Percentiles rank a stretch among this genome's conserved stretches.
Conservation (phyloP, 345 rosid species). For the Eucalyptus viminalis region DNA sequence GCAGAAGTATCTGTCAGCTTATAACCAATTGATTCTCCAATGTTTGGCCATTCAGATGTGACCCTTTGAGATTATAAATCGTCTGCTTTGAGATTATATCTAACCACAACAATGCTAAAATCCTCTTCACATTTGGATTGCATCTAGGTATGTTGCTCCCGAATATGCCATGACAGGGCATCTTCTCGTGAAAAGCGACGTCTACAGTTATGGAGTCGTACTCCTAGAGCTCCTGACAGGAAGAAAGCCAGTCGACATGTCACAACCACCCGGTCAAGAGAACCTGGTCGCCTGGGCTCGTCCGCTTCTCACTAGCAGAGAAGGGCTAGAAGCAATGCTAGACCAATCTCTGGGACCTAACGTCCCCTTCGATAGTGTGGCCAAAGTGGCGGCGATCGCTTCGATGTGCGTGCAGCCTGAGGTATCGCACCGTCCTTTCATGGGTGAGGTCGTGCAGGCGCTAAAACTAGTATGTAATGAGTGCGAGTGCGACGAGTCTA, state of each 20-base stretch:
- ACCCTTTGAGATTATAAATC: background rate
- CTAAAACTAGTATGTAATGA: constrained; percentile 80
- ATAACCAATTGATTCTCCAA: background rate
- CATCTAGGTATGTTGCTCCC: constrained; percentile 82
- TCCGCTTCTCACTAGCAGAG: constrained; percentile 60
- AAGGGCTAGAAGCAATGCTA: constrained; percentile 56
- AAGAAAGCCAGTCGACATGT: constrained; percentile 85
- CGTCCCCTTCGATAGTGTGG: constrained; percentile 67
- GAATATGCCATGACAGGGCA: constrained; percentile 99
- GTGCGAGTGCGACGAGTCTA: constrained; percentile 67
- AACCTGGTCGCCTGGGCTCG: constrained; percentile 92
- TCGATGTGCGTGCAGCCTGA: constrained; percentile 97
- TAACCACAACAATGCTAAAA: background rate
- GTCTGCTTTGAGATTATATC: background rate
- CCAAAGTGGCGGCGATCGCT: constrained; percentile 50
- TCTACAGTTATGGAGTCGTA: constrained; percentile 97
- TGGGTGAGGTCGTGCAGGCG: constrained; percentile 99
- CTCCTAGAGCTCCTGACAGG: constrained; percentile 91
- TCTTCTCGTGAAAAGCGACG: constrained; percentile 97
- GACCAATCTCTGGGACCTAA: constrained; percentile 60
- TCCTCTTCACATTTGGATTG: background rate
- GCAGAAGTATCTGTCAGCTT: background rate
- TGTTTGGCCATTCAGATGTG: background rate
- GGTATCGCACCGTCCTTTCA: constrained; percentile 92
- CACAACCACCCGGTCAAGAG: constrained; percentile 84